Conservation (phyloP, 2,329 filamentous ascomycete genomes). For the Exophiala spinifera region DNA sequence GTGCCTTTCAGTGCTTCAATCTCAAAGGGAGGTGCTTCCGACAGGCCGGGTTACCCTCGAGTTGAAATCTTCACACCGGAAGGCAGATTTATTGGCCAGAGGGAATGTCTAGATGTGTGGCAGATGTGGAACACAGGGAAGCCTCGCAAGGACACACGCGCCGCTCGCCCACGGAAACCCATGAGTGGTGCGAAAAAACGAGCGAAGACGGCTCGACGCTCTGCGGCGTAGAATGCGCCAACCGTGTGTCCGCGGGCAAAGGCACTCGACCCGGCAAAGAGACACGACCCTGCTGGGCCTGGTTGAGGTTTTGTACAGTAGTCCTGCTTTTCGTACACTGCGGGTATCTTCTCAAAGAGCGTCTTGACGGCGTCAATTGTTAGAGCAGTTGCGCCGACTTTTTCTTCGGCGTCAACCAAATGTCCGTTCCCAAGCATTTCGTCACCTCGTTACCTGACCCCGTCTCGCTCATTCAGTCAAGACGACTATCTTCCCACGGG, state of each 20-base stretch:
- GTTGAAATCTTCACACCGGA: slow-evolving; percentile 84
- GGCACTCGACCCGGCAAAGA: background rate
- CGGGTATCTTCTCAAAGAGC: background rate
- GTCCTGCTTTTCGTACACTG: background rate
- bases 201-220: slow-evolving; percentile 9
- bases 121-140: slow-evolving; percentile 21
- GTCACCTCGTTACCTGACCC: background rate
- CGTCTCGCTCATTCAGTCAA: slow-evolving; percentile 17
- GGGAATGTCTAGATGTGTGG: slow-evolving; percentile 20
- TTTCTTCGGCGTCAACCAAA: background rate
- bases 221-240: too few species aligned
- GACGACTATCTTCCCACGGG: slow-evolving; percentile 48
- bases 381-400: background rate
- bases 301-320: background rate
- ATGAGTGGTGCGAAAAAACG: slow-evolving; percentile 24
- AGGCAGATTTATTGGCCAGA: slow-evolving; percentile 68
- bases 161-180: slow-evolving; percentile 19
- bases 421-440: background rate
- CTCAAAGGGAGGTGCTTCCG: slow-evolving; percentile 26
- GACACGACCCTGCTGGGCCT: background rate
- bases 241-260: background rate
- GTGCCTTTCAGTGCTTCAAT: slow-evolving; percentile 17
- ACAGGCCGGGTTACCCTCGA: slow-evolving; percentile 54
- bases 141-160: slow-evolving; percentile 3
- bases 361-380: background rate